Conservation (phyloP, 148 eudicot genomes). For the Rhododendron simsii region DNA sequence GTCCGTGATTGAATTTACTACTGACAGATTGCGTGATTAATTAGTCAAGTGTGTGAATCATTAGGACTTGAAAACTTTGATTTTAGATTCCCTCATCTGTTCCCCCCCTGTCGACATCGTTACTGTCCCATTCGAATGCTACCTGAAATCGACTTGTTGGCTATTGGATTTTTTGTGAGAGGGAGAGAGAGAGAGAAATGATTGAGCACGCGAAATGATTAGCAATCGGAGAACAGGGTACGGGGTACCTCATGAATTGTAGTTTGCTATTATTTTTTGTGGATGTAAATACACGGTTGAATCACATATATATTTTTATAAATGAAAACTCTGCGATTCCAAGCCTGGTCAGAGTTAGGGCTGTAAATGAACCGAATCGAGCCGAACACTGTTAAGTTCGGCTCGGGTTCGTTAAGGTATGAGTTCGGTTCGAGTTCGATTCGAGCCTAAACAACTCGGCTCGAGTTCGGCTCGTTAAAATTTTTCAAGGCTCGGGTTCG, state of each 20-base stretch:
- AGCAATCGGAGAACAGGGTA: not conserved
- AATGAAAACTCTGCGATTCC: not conserved
- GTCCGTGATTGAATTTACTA: constrained; percentile 4
- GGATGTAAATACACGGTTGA: not conserved
- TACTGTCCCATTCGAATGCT: not conserved
- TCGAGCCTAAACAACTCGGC: too few relatives aligned
- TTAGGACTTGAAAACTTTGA: not conserved
- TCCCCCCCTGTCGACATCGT: not conserved
- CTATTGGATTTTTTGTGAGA: not conserved
- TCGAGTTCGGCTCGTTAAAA: too few relatives aligned
- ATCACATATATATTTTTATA: not conserved
- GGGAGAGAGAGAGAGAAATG: not conserved
- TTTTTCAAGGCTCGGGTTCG: too few relatives aligned
- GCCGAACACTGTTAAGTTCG: too few relatives aligned
- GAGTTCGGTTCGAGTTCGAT: too few relatives aligned
- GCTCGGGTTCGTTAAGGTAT: too few relatives aligned
- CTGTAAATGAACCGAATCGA: too few relatives aligned
- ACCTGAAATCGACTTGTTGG: not conserved
- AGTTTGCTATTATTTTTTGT: not conserved
- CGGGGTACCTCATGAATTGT: too few relatives aligned
- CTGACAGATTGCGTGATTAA: constrained; percentile 12
- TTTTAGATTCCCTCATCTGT: not conserved
- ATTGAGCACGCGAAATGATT: not conserved
- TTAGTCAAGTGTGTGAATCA: not conserved
- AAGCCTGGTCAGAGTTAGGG: not conserved